Evolutionary conservation across 2,329 filamentous ascomycete species (phyloP).

Genomic region (Aschersonia sp.): DNA sequence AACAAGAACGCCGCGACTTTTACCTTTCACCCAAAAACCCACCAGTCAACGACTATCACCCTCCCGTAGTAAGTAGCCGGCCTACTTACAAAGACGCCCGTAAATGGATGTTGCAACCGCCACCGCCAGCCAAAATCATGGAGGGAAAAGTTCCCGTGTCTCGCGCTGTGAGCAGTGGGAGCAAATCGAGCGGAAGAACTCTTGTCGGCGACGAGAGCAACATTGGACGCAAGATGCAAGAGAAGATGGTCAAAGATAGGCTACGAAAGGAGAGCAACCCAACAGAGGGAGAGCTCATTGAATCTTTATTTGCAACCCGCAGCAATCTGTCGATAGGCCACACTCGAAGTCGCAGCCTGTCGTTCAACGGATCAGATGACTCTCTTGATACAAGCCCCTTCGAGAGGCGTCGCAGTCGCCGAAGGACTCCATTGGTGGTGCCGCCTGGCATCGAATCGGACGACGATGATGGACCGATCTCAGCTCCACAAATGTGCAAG

Average conservation of each 20-base stretch:
- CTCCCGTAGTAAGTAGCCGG: constrained; percentile 66
- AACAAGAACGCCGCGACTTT: constrained; percentile 42
- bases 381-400: constrained; percentile 13
- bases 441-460: constrained; percentile 18
- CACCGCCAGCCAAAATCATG: constrained; percentile 83
- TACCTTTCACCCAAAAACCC: constrained; percentile 48
- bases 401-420: constrained; percentile 12
- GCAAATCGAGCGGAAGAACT: constrained; percentile 31
- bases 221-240: constrained; percentile 27
- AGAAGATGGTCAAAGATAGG: constrained; percentile 31
- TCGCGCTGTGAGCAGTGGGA: constrained; percentile 43
- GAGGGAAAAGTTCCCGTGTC: constrained; percentile 64
- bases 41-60: constrained; percentile 74
- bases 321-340: constrained; percentile 17
- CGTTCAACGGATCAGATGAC: constrained; percentile 21
- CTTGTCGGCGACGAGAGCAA: constrained; percentile 24
- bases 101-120: constrained; percentile 85
- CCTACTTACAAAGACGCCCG: constrained; percentile 56
- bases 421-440: constrained; percentile 13
- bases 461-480: constrained; percentile 17
- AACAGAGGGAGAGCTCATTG: constrained; percentile 29
- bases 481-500: constrained; percentile 9
- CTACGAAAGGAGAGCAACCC: constrained; percentile 24
- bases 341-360: constrained; percentile 21
- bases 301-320: constrained; percentile 22